Percentiles rank a stretch among this genome's conserved stretches.
Conservation (phyloP, 169 alveolate species). For the Plasmodium gallinaceum region DNA sequence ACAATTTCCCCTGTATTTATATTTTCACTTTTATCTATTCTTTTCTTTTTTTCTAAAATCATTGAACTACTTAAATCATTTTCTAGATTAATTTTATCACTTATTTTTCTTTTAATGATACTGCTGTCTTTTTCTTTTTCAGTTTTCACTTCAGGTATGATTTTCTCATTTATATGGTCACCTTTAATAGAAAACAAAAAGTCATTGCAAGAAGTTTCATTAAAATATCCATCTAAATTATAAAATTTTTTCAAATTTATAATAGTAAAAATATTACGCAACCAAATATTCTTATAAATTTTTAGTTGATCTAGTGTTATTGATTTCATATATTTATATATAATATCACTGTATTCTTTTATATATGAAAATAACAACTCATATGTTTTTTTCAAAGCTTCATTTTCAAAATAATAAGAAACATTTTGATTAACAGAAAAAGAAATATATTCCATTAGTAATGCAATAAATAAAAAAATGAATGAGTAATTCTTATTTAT, state of each 20-base stretch:
- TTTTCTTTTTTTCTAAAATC: too few species aligned
- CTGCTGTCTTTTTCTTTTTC: background rate
- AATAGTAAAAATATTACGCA: conserved; percentile 37
- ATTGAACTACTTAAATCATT: too few species aligned
- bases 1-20: too few species aligned
- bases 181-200: background rate
- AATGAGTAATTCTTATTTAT: conserved; percentile 49
- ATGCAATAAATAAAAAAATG: conserved; percentile 40
- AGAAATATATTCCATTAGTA: conserved; percentile 39
- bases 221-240: background rate
- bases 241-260: conserved; percentile 37
- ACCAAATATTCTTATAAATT: conserved; percentile 42
- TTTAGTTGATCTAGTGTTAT: conserved; percentile 2
- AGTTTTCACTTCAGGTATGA: background rate
- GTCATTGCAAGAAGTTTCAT: background rate
- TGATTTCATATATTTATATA: conserved; percentile 49
- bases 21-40: too few species aligned
- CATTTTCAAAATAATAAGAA: conserved; percentile 25
- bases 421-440: conserved; percentile 11
- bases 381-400: conserved; percentile 3
- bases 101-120: background rate
- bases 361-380: conserved; percentile 5
- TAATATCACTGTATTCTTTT: conserved; percentile 32
- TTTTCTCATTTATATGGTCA: background rate
- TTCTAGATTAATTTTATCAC: too few species aligned